Evolutionary conservation across 371 early-diverging fungal species (phyloP).

Genomic region (Syncephalastrum sp.): DNA sequence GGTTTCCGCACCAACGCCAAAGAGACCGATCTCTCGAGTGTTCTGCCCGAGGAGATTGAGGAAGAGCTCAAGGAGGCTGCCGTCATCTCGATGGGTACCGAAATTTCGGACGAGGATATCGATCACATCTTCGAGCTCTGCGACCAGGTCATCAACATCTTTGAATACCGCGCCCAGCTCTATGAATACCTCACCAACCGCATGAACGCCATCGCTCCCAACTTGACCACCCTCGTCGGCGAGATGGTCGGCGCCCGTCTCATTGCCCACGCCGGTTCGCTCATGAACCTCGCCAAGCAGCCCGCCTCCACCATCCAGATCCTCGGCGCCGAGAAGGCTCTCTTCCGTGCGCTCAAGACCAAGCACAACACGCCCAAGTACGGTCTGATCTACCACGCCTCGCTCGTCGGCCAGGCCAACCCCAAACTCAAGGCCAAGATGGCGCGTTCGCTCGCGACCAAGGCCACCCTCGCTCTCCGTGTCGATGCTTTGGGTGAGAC

Average conservation of each 20-base stretch:
- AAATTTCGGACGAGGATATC: conserved; percentile 88
- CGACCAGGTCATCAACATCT: conserved; percentile 83
- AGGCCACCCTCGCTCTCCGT: conserved; percentile 95
- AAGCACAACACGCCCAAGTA: conserved; percentile 99
- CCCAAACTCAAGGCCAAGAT: conserved; percentile 98
- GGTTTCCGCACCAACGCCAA: conserved; percentile 82
- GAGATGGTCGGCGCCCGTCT: conserved; percentile 95
- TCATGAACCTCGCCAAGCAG: conserved; percentile 96
- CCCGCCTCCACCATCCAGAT: conserved; percentile 99
- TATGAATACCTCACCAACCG: conserved; percentile 88
- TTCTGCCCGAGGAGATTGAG: conserved; percentile 93
- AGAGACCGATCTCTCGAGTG: conserved; percentile 70
- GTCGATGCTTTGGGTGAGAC: conserved; percentile 96
- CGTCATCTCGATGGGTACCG: conserved; percentile 94
- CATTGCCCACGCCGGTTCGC: conserved; percentile 95
- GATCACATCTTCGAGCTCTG: conserved; percentile 79
- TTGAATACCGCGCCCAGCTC: conserved; percentile 86
- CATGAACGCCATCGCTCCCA: conserved; percentile 96
- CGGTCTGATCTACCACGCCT: conserved; percentile 97
- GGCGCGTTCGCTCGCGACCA: conserved; percentile 98
- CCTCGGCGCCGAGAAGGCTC: conserved; percentile 99
- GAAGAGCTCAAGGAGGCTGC: conserved; percentile 78
- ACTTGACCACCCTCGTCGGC: conserved; percentile 96
- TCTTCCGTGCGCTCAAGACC: conserved; percentile 97
- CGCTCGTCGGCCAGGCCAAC: conserved; percentile 94